Evolutionary conservation across 2,329 filamentous ascomycete genomes (phyloP), one percentile per base, ranked within the genome.

Genomic region (Exserohilum rostratum): DNA sequence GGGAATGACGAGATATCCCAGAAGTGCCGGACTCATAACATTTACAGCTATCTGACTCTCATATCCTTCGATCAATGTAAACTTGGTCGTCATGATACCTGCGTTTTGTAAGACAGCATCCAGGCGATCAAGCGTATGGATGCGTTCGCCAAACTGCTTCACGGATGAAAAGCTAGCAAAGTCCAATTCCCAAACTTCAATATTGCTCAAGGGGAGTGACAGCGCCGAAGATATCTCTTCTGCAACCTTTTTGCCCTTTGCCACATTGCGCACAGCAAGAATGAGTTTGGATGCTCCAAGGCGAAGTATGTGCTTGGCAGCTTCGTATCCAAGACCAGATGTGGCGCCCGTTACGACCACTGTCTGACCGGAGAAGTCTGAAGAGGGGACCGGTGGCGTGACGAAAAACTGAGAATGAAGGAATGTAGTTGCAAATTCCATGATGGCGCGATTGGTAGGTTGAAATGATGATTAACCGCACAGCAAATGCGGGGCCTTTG

Each of bases 281-380:
- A 82, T 80, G 33, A 82, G 66, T 27, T 72, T 76, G 2, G 67
- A 67, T 10, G 75, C 74, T 6, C 73, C 70, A 3, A 80, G 71
- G 0, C 64, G 59, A 1, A 77, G 73, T 42, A 80, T 69, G 54
- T 80, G 78, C 3, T 67, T 68, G 1, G 76, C 75, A 5, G 79
- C 77, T 64, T 82, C 78, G 38, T 75, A 70, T 18, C 80, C 80
- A 1, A 82, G 72, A 4, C 79, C 80, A 7, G 70, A 68, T 53
- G 82, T 82, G 10, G 76, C 71, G 27, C 80, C 80, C 0, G 80
- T 83, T 1, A 82, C 74, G 31, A 82, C 73, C 48, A 78, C 65
- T 2, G 77, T 77, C 51, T 78, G 70, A 20, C 69, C 74, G 3
- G 46, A 46, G 22, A 67, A 70, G n/a, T 60, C 60, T 18, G 53